Evolutionary conservation across 169 alveolate species (phyloP), one percentile per base, ranked within the genome.

Genomic region (Plasmodium malariae): DNA sequence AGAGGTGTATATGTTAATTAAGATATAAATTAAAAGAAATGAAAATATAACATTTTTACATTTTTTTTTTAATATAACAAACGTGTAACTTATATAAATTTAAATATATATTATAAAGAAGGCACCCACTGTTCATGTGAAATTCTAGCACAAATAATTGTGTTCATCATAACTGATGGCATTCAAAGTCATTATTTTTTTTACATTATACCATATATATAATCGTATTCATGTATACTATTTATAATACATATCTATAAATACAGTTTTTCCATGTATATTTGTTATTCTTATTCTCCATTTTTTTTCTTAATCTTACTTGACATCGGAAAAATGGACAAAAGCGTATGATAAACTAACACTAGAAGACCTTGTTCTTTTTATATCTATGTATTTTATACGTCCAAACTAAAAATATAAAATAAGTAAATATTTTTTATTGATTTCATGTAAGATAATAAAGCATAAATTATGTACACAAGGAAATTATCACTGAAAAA

Each of bases 371-470:
- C 92, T 83, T 49, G 94, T 89, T 49, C 59, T 62, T 63, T 94
- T 94, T 87, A 94, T 89, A 83, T 94, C 96, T 73, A 94, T 91
- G 78, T 94, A 95, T 62, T 88, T 60, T 59, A 94, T 80, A 71
- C 92, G 93, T 19, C 96, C 96, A 88, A 48, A 94, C 96, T 93
- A 89, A 26, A 89, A 51, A 55, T n/a, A 57, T 19, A 62, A 67
- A 37, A 59, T 24, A 62, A 9, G 55, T 43, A 74, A 30, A 34
- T 36, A 11, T 36, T 19, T 37, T 67, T 36, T 37, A 67, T 14
- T 36, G 12, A 54, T 4, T 62, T 30, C 19, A 62, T 14, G n/a
- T 28, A 71, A 48, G 43, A 36, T 73, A 34, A 36, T 40, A 45
- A 19, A 30, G 7, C 48, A 57, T 62, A 57, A 17, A 30, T 57